Base-by-base conservation (phyloP, 2,329 filamentous ascomycete species). In the Fusarium sp. region DNA sequence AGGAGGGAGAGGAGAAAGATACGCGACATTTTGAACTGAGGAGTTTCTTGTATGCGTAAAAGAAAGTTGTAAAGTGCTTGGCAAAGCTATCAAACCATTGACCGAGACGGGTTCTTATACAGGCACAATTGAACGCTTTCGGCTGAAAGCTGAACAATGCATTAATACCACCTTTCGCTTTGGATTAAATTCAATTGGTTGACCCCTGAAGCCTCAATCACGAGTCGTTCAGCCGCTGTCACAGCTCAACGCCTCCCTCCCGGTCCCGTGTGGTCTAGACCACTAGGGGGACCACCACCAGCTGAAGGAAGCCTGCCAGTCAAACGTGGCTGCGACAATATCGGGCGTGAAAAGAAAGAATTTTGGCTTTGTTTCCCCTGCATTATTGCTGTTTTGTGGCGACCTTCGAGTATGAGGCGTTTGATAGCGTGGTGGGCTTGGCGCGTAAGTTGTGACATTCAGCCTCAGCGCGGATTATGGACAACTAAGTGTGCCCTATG, bases 81-180 rank as follows among this genome's bases (percentile, higher is more conserved):
- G 34, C 34, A 42, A 2, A 11, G 2, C 10, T 4, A 28, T 30
- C 4, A 4, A 30, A 19, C 18, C 10, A 7, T 23, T 21, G 50
- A 12, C 13, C 16, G 2, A 26, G 3, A 14, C 18, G 4, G 18
- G n/a, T 21, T 46, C 28, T 55, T 55, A 46, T 55, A 48, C 8
- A 9, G 1, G 8, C 7, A n/a, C 4, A 16, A 3, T 37, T 2
- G 1, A 4, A 10, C 3, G 10, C 13, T 1, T 5, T 39, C 4
- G 37, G 23, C 30, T 62, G 18, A 13, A 19, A 51, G 25, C 45
- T 18, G 4, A 21, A 23, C 9, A 31, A 31, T 2, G 16, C n/a
- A 21, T 18, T 18, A 26, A 43, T 11, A 25, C 19, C 6, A 25
- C 26, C 7, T 3, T 11, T 52, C 45, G 30, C 21, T 41, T 23